Evolutionary conservation across 2,329 filamentous ascomycete species (phyloP).

Genomic region (Stylonectria norvegica): DNA sequence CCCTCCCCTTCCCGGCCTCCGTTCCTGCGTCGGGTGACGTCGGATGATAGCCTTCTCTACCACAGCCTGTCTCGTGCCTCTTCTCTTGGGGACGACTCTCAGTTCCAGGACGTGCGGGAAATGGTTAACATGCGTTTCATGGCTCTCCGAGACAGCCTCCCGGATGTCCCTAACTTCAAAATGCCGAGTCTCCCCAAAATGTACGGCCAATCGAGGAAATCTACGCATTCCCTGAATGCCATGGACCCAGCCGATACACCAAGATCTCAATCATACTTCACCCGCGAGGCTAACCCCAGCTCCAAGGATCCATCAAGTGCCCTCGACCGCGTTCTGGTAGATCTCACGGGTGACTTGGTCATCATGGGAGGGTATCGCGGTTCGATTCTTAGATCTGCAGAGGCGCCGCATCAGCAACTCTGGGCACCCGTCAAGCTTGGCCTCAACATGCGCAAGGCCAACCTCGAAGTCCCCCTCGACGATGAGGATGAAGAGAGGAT

Average conservation of each 20-base stretch:
- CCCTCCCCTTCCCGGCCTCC: constrained; percentile 20
- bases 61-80: constrained; percentile 74
- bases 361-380: constrained; percentile 88
- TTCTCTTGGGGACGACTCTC: constrained; percentile 77
- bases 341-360: constrained; percentile 79
- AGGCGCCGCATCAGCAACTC: constrained; percentile 77
- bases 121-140: constrained; percentile 88
- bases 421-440: constrained; percentile 96
- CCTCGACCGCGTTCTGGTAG: constrained; percentile 57
- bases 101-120: constrained; percentile 75
- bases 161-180: constrained; percentile 75
- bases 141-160: constrained; percentile 82
- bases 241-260: constrained; percentile 26
- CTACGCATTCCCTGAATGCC: constrained; percentile 31
- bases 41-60: constrained; percentile 73
- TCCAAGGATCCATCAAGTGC: constrained; percentile 27
- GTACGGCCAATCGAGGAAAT: constrained; percentile 31
- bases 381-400: constrained; percentile 80
- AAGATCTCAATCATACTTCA: constrained; percentile 24
- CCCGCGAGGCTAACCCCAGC: constrained; percentile 11
- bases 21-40: constrained; percentile 34
- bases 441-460: constrained; percentile 84
- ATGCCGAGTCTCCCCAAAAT: constrained; percentile 60
- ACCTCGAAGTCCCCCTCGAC: constrained; percentile 80
- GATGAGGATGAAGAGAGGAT: constrained; percentile 80